Conservation (phyloP, 352 stramenopile genomes). For the Pythium sp. region DNA sequence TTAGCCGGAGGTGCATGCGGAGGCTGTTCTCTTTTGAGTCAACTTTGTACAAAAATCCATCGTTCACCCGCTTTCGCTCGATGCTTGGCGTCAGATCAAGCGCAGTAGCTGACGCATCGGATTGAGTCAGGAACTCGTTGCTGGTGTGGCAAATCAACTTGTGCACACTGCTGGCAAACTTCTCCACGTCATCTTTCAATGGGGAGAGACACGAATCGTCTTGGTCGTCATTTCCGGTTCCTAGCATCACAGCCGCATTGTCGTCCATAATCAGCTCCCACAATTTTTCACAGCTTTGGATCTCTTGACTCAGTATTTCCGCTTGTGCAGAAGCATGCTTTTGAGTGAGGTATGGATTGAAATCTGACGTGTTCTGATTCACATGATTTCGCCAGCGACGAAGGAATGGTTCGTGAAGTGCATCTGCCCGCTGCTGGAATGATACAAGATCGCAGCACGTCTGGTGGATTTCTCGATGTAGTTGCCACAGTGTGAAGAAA, state of each 20-base stretch:
- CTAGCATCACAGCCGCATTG: slow-evolving; percentile 24
- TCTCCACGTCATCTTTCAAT: slow-evolving; percentile 70
- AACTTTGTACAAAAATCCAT: slow-evolving; percentile 58
- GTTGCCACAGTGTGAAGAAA: slow-evolving; percentile 54
- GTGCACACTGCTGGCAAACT: slow-evolving; percentile 76
- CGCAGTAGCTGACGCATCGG: not conserved
- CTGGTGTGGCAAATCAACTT: slow-evolving; percentile 43
- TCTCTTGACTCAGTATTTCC: slow-evolving; percentile 46
- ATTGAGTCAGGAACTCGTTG: not conserved
- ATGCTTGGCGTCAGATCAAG: not conserved
- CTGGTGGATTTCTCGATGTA: slow-evolving; percentile 49
- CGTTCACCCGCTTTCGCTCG: slow-evolving; percentile 7
- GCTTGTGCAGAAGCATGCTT: slow-evolving; percentile 48
- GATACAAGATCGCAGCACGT: slow-evolving; percentile 35
- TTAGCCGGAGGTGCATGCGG: slow-evolving; percentile 76
- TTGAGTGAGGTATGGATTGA: slow-evolving; percentile 72
- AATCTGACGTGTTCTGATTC: slow-evolving; percentile 41
- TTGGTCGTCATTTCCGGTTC: slow-evolving; percentile 27
- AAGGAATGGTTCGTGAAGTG: slow-evolving; percentile 40
- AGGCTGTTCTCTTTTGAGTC: slow-evolving; percentile 63
- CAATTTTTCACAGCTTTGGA: slow-evolving; percentile 43
- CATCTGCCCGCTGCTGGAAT: slow-evolving; percentile 23
- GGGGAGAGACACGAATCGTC: slow-evolving; percentile 46
- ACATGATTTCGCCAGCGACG: slow-evolving; percentile 44
- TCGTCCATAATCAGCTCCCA: slow-evolving; percentile 60